Evolutionary conservation across 495 filamentous ascomycete genomes (phyloP), one percentile per base, ranked within the genome.

Genomic region (Penicillium desertorum): DNA sequence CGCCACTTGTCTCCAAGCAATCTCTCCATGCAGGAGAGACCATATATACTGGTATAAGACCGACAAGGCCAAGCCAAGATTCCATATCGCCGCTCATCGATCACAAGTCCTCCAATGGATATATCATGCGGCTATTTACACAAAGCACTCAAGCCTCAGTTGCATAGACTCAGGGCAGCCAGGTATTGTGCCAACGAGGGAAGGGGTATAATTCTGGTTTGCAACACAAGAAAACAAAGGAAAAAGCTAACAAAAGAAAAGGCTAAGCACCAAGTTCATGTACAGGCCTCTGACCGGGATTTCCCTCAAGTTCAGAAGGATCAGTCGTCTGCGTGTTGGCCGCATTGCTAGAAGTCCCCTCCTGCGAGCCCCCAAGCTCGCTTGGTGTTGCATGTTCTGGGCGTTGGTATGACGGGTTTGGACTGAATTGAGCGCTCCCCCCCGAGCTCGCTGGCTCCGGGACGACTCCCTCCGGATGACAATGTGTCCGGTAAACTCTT

Each of bases 241-340:
- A 8, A 36, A 36, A 53, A 22, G 29, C 22, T 37, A 55, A 37
- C 22, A 23, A 23, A 23, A 4, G 22, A 4, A 36, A 36, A 53
- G 22, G 29, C n/a, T 46, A 55, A 37, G 42, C 43, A 30, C n/a
- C 20, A 54, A 54, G 51, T 45, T 45, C 51, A 44, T 54, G 51
- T 11, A 54, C 20, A 10, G 16, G 30, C 42, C 19, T 54, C 1
- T 17, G 41, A 1, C 29, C 42, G 0, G 12, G 20, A 16, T 20
- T 12, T 14, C 10, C 14, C 23, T n/a, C 51, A 1, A 54, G 29
- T 27, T 54, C 51, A n/a, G 51, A 54, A 4, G 25, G 20, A 37
- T 9, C 8, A 5, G 51, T 54, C 16, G 51, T 36, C 8, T 14
- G 32, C 32, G 48, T 22, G 29, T 23, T 29, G 0, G 14, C 39